Evolutionary conservation across 2,329 filamentous ascomycete species (phyloP).

Genomic region (Alternaria longipes): DNA sequence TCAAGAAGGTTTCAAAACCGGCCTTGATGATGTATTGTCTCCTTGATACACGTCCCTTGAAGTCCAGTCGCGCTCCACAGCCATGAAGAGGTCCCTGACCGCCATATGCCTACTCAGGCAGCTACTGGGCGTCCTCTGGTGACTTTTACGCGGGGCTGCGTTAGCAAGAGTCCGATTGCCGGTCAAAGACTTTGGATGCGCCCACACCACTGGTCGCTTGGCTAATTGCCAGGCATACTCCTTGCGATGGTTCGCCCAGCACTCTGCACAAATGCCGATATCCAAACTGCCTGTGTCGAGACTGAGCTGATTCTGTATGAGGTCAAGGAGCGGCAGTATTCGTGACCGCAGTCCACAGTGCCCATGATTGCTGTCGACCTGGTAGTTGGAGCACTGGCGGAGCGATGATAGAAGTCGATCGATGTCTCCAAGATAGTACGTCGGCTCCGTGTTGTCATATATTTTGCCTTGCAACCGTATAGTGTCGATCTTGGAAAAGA

Average conservation of each 20-base stretch:
- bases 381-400: slow-evolving; percentile 74
- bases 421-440: slow-evolving; percentile 69
- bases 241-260: slow-evolving; percentile 53
- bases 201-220: slow-evolving; percentile 59
- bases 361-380: slow-evolving; percentile 76
- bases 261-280: slow-evolving; percentile 57
- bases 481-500: slow-evolving; percentile 70
- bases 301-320: slow-evolving; percentile 61
- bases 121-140: slow-evolving; percentile 34
- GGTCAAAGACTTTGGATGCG: slow-evolving; percentile 32
- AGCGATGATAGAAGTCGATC: slow-evolving; percentile 68
- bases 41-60: slow-evolving; percentile 3
- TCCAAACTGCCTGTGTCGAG: slow-evolving; percentile 46
- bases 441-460: slow-evolving; percentile 49
- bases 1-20: background rate
- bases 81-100: slow-evolving; percentile 53
- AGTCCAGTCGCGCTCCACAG: slow-evolving; percentile 50
- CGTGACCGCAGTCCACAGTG: slow-evolving; percentile 76
- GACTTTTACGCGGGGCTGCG: slow-evolving; percentile 27
- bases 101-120: slow-evolving; percentile 45
- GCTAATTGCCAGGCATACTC: slow-evolving; percentile 56
- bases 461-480: slow-evolving; percentile 63
- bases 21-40: background rate
- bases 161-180: slow-evolving; percentile 28
- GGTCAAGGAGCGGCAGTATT: slow-evolving; percentile 71